Evolutionary conservation across 495 filamentous ascomycete genomes (phyloP), one percentile per base, ranked within the genome.

Genomic region (Thozetella sp.): DNA sequence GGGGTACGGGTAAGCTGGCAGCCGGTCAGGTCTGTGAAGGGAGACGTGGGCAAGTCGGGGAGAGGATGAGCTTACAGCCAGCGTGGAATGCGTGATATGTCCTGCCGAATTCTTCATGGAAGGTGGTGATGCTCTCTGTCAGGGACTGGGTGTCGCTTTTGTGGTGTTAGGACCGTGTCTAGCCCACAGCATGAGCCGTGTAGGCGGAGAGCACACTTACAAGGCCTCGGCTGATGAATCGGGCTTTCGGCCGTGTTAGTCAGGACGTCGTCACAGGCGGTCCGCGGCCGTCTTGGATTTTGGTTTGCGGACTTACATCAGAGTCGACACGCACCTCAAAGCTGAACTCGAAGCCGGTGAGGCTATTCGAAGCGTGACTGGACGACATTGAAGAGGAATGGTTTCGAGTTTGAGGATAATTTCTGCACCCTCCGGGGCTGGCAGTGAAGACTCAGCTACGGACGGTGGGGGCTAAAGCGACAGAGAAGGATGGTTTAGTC

Each of bases 71-170:
- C 64, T 59, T 62, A 78, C 76, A 71, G 2, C 76, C 75, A 10
- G 73, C 75, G 20, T 79, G 75, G 65, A 84, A 87, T 50, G 83
- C 76, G 64, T 88, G 84, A 58, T 88, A 88, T 27, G 85, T 85
- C 43, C 86, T 80, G 58, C 86, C 86, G 60, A 87, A 87, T 64
- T 87, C 80, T 59, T 83, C 82, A 62, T 69, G 73, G 67, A 77
- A 86, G 51, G 78, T 73, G 12, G 66, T 73, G 6, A 79, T 71
- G 62, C 67, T 74, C 6, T 72, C 68, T n/a, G 69, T 72, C 2
- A 77, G 56, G 34, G 74, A 76, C 37, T 69, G 55, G 20, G 68
- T 60, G 50, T 76, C 69, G 58, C 70, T 75, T 46, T 19, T 37
- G 51, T 23, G 25, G 45, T 15, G 15, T 45, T n/a, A 26, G 12